Conservation (phyloP, 345 rosid species). For the Populus ilicifolia region DNA sequence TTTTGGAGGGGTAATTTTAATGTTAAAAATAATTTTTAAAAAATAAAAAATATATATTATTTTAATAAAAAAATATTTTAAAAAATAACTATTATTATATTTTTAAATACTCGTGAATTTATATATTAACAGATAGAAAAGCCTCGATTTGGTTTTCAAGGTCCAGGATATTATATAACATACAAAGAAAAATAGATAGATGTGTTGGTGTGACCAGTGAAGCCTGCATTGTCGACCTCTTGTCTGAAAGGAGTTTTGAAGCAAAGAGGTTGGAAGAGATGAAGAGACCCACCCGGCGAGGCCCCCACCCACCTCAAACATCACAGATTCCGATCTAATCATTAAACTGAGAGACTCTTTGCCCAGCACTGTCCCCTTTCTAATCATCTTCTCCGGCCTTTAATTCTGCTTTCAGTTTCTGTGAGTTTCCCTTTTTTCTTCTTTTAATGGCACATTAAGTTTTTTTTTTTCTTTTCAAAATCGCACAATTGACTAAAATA, state of each 20-base stretch:
- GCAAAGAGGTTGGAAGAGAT: slow-evolving; percentile 27
- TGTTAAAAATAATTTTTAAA: too few relatives aligned
- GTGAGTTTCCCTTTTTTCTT: too few relatives aligned
- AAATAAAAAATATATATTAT: too few relatives aligned
- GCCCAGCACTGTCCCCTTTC: background rate
- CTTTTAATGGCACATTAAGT: too few relatives aligned
- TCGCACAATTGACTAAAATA: too few relatives aligned
- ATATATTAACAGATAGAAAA: background rate
- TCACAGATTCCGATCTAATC: slow-evolving; percentile 22
- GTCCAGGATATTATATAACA: background rate
- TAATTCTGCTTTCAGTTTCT: background rate
- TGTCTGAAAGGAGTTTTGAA: background rate
- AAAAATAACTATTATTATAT: too few relatives aligned
- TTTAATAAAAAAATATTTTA: too few relatives aligned
- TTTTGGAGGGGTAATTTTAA: fast-evolving
- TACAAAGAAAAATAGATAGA: background rate
- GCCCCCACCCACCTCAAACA: background rate
- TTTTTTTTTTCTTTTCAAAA: too few relatives aligned
- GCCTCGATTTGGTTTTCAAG: background rate
- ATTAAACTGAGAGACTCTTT: slow-evolving; percentile 10
- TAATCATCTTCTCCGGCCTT: background rate
- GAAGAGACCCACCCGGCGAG: slow-evolving; percentile 12
- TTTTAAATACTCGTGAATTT: too few relatives aligned
- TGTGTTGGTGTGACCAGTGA: background rate
- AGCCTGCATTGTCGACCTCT: background rate